Percentiles rank a stretch among this genome's conserved stretches.
These are phyloP conservation scores for Aspergillus latus DNA, from an alignment of 2,329 filamentous ascomycete genomes.

Conservation along the genomic window DNA sequence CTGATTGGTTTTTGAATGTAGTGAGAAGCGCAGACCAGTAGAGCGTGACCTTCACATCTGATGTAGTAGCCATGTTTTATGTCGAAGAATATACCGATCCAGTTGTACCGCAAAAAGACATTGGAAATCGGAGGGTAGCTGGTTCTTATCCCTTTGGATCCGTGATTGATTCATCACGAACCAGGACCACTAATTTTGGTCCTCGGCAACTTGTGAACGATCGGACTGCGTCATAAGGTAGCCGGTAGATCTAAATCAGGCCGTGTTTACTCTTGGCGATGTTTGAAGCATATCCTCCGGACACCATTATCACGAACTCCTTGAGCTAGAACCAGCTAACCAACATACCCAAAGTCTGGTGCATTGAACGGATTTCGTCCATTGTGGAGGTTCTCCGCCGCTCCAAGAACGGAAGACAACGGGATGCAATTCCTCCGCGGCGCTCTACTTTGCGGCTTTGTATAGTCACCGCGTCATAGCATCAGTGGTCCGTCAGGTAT, in stretches of 20 bases:
- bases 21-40: conserved; percentile 55
- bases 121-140: neutral
- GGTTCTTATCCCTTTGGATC: neutral
- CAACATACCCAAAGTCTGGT: neutral
- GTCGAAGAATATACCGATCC: neutral
- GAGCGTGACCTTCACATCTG: conserved; percentile 58
- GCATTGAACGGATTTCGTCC: neutral
- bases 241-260: neutral
- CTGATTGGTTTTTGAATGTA: neutral
- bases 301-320: neutral
- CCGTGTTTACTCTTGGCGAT: neutral
- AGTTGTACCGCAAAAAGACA: neutral
- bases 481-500: too few species aligned
- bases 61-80: conserved; percentile 20
- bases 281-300: neutral
- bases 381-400: conserved; percentile 2
- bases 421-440: neutral
- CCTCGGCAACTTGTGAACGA: conserved; percentile 10
- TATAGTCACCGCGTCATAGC: too few species aligned
- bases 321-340: neutral
- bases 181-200: neutral
- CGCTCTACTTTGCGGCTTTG: neutral
- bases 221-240: conserved; percentile 7
- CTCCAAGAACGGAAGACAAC: neutral
- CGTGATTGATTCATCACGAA: neutral